Evolutionary conservation across 345 rosid species (phyloP).

Genomic region (Toxicodendron radicans): DNA sequence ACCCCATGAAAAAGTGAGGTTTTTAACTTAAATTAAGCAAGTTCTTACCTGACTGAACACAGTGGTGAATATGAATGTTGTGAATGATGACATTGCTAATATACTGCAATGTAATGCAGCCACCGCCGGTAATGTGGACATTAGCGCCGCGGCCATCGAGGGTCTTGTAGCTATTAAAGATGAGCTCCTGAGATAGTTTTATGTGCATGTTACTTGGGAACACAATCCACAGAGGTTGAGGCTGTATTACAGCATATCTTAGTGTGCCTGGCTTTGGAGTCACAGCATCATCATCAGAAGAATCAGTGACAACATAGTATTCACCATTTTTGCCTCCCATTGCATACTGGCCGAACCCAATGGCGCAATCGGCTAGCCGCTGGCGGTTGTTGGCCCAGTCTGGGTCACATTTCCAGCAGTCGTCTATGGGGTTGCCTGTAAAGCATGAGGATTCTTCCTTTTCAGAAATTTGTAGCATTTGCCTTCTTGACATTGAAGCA

Average conservation of each 20-base stretch:
- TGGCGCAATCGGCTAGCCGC: slow-evolving; percentile 81
- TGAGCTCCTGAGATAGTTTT: slow-evolving; percentile 74
- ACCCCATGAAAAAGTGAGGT: neutral
- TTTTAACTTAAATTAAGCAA: neutral
- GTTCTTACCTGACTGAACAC: slow-evolving; percentile 66
- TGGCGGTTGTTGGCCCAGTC: slow-evolving; percentile 94
- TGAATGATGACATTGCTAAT: slow-evolving; percentile 87
- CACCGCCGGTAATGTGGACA: slow-evolving; percentile 90
- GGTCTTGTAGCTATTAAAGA: slow-evolving; percentile 93
- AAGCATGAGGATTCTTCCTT: slow-evolving; percentile 52
- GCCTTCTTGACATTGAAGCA: slow-evolving; percentile 76
- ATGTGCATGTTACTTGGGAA: slow-evolving; percentile 87
- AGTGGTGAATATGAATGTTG: slow-evolving; percentile 86
- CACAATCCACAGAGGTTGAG: slow-evolving; percentile 91
- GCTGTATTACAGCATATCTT: slow-evolving; percentile 89
- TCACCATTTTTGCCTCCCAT: slow-evolving; percentile 87
- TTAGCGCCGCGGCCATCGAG: slow-evolving; percentile 95
- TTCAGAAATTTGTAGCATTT: slow-evolving; percentile 38
- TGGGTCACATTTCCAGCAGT: slow-evolving; percentile 99
- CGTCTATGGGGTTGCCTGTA: slow-evolving; percentile 95
- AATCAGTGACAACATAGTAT: slow-evolving; percentile 84
- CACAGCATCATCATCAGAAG: slow-evolving; percentile 84
- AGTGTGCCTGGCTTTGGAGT: slow-evolving; percentile 85
- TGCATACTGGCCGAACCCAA: slow-evolving; percentile 95
- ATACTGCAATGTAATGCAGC: slow-evolving; percentile 92